Conservation (phyloP, 768 basidiomycete genomes). For the Termitomyces sp. region DNA sequence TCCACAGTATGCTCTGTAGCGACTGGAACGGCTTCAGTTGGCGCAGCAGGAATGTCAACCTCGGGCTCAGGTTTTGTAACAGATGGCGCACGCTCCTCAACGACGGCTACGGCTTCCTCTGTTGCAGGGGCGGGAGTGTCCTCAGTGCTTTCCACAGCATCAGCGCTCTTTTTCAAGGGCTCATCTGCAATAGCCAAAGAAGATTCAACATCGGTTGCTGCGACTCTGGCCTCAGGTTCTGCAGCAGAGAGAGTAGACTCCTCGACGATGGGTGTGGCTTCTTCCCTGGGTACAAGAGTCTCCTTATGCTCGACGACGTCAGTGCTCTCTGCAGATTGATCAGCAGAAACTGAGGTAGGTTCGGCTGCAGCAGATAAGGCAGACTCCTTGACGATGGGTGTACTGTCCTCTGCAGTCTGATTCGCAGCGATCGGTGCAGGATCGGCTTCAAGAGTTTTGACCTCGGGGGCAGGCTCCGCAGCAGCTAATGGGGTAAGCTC, state of each 20-base stretch:
- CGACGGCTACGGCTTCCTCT: background rate
- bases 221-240: background rate
- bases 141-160: background rate
- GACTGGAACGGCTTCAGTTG: background rate
- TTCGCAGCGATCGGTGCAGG: too few relatives aligned
- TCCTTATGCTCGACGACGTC: background rate
- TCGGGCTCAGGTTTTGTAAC: background rate
- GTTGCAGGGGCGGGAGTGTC: background rate
- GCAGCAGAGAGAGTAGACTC: background rate
- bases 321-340: background rate
- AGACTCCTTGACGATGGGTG: background rate
- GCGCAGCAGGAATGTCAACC: background rate
- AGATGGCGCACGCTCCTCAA: background rate
- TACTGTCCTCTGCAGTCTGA: background rate
- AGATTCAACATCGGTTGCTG: background rate
- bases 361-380: background rate
- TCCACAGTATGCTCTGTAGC: background rate
- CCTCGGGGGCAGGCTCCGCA: background rate
- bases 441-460: background rate
- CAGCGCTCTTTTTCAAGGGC: background rate
- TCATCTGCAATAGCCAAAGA: background rate
- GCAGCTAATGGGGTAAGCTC: too few relatives aligned
- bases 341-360: background rate
- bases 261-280: background rate
- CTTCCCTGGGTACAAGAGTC: background rate